Base-by-base conservation (phyloP, 176 grass and related monocot genomes). In the Triticum urartu region DNA sequence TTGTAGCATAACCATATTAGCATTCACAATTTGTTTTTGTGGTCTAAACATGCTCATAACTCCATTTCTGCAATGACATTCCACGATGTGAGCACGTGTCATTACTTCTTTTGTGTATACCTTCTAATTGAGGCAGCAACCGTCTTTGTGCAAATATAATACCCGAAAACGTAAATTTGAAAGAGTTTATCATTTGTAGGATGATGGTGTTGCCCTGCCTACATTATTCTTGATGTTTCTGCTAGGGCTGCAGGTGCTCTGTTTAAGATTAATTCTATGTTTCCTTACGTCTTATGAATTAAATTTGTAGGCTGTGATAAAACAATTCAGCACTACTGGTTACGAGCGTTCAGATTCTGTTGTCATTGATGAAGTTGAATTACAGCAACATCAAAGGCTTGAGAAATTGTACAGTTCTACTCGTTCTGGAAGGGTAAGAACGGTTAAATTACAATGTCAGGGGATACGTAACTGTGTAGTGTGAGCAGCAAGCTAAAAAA, bases 341-440 rank as follows among this genome's bases (percentile, higher is more conserved):
- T 99, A 96, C 48, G 97, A 91, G 72, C 84, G 79, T 68, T 96
- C 97, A 77, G 97, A 94, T 91, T 83, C 82, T 2, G 87, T 99
- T 84, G 84, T 99, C 30, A 99, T 94, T 81, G 97, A 99, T 89
- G 97, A 96, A 85, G 74, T 91, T 68, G 97, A 99, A 79, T 81
- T 99, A 81, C 92, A 95, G 71, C 92, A 94, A 81, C 97, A 99
- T 91, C 97, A 95, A 80, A 90, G 87, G 80, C 86, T 99, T 78
- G 97, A 99, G 67, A 99, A 94, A 72, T 88, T 99, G 67, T 99
- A 99, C 78, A 91, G 77, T 66, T 99, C 97, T 90, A 99, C 94
- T 87, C 97, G 97, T 84, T 87, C 94, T 17, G 88, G 68, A 91
- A 99, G 97, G 92, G 97, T 99, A 99, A 92, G 88, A 74, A 64